Conservation (phyloP, 1,139 yeast genomes). For the Debaryomyces udenii region DNA sequence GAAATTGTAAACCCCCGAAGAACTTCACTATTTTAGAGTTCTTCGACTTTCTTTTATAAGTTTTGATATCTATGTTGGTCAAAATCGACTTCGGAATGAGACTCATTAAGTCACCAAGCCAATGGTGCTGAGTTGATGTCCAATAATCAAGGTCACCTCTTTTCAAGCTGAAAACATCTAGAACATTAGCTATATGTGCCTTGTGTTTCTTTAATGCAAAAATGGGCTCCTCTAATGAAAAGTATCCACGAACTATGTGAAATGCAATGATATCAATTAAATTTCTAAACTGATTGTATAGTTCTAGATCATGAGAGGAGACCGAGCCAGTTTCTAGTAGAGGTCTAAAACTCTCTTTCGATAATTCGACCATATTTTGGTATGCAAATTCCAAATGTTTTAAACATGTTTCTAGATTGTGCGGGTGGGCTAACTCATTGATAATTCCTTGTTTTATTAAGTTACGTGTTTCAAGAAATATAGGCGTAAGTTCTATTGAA, state of each 20-base stretch:
- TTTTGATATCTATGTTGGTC: conserved; percentile 22
- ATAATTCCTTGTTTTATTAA: conserved; percentile 42
- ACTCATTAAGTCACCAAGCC: conserved; percentile 61
- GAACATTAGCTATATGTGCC: conserved; percentile 56
- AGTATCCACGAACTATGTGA: conserved; percentile 63
- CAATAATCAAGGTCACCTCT: conserved; percentile 30
- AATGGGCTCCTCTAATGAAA: conserved; percentile 63
- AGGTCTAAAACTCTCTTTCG: conserved; percentile 23
- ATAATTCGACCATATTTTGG: conserved; percentile 32
- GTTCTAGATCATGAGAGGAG: conserved; percentile 31
- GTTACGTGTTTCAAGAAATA: conserved; percentile 44
- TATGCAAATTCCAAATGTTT: conserved; percentile 38
- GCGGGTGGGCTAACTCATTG: conserved; percentile 36
- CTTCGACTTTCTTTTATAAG: conserved; percentile 11
- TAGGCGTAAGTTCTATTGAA: conserved; percentile 37
- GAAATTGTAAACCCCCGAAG: conserved; percentile 40
- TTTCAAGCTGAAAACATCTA: conserved; percentile 18
- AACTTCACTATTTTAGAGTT: conserved; percentile 19
- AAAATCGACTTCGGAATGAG: conserved; percentile 47
- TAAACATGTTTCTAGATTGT: conserved; percentile 36
- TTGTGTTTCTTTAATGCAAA: conserved; percentile 65
- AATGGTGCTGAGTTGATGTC: conserved; percentile 48
- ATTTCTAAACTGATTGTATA: conserved; percentile 40
- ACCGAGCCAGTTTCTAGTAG: conserved; percentile 13
- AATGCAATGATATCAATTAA: conserved; percentile 64